A percentile compares a stretch with the other conserved stretches of the same genome.
These are phyloP conservation scores for Hemisphaericaspora xylanilytica DNA, from an alignment of 1,139 yeast genomes.

Conservation along the genomic window DNA sequence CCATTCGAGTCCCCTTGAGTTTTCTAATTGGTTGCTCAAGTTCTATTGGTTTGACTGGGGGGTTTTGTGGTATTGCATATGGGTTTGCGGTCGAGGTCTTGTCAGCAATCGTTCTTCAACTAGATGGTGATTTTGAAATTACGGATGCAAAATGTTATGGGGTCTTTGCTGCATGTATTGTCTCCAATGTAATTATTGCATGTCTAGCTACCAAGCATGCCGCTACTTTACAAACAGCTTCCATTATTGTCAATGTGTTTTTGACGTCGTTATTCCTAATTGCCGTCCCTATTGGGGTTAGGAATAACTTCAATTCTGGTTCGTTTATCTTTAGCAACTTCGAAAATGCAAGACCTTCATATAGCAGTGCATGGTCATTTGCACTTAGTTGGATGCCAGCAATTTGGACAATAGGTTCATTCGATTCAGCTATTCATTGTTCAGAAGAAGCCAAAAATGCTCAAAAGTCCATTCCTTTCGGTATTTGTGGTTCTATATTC, in stretches of 20 bases:
- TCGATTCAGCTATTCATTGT: constrained; percentile 72
- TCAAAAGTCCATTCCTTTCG: constrained; percentile 63
- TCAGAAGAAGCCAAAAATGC: constrained; percentile 72
- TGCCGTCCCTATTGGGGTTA: constrained; percentile 61
- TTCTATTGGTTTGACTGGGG: constrained; percentile 36
- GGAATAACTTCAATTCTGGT: constrained; percentile 35
- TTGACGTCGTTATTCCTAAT: constrained; percentile 57
- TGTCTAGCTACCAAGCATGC: constrained; percentile 40
- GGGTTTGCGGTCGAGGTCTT: constrained; percentile 38
- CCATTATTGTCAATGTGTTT: constrained; percentile 55
- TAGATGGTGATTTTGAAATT: constrained; percentile 31
- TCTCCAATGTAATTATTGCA: constrained; percentile 27
- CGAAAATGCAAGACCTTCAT: constrained; percentile 44
- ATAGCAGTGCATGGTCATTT: constrained; percentile 69
- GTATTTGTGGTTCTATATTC: constrained; percentile 48
- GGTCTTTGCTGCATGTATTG: constrained; percentile 34
- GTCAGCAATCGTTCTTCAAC: constrained; percentile 31
- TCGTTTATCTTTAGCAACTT: constrained; percentile 53
- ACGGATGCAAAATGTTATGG: constrained; percentile 35
- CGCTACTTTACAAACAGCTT: constrained; percentile 58
- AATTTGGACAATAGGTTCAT: constrained; percentile 67
- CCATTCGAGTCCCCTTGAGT: constrained; percentile 32
- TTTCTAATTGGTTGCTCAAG: constrained; percentile 47
- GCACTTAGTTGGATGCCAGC: constrained; percentile 63
- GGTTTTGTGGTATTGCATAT: constrained; percentile 37